Base-by-base conservation (phyloP, 805 yeast genomes). In the Hanseniaspora guilliermondii region DNA sequence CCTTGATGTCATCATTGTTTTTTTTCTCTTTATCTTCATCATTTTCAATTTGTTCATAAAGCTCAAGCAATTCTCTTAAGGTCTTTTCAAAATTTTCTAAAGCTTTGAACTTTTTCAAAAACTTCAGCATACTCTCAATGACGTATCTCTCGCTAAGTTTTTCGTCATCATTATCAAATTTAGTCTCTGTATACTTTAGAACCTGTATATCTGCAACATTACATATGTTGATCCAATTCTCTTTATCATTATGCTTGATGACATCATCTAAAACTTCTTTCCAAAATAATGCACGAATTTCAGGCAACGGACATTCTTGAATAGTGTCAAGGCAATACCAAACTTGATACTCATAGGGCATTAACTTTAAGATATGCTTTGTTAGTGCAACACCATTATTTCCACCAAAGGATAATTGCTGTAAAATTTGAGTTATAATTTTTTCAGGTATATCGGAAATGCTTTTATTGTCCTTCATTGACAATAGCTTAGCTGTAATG, bases 251-350 rank as follows among this genome's bases (percentile, higher is more conserved):
- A 6, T 62, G 61, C 58, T 76, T 74, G 5, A 75, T 60, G 59
- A 80, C 65, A 58, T 87, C 71, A 60, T 82, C 87, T 64, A 83
- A 87, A 62, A 87, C 73, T 24, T 87, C 79, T 4, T 82, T 78
- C 17, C 87, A 75, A 37, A 80, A 68, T 3, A 79, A 79, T 24
- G 82, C 73, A 60, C 80, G 79, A 22, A 78, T 76, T 39, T 76
- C 75, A 39, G 74, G 79, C 62, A 74, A 78, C 1, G 93, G 89
- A 62, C 91, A 84, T 50, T 76, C 71, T 30, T 71, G 69, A 49
- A 91, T 70, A 0, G 87, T 74, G 62, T 86, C 87, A 24, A 73
- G 48, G 49, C 36, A 61, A 61, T 11, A 42, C 53, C 17, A 60
- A 53, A 42, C 61, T 61, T 40, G 66, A 65, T 5, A 65, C 58